These are phyloP conservation scores for Flaveria bidentis DNA, from an alignment of 129 eudicot genomes.

Conservation along the genomic window DNA sequence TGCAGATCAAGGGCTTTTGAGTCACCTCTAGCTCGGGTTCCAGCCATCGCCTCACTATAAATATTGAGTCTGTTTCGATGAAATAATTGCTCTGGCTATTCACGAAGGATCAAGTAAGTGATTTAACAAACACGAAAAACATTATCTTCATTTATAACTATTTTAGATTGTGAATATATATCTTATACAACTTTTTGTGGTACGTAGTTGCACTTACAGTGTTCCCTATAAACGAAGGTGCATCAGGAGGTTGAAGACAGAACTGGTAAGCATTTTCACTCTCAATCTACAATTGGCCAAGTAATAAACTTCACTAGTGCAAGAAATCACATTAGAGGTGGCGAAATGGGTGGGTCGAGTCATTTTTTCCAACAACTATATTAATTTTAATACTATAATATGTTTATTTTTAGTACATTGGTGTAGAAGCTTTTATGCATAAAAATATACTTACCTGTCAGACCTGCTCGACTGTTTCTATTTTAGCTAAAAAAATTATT, in stretches of 20 bases:
- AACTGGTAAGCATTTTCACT: slow-evolving; percentile 88
- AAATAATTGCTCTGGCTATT: slow-evolving; percentile 95
- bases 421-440: background rate
- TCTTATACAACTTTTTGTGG: slow-evolving; percentile 1
- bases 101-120: slow-evolving; percentile 43
- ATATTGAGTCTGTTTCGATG: slow-evolving; percentile 64
- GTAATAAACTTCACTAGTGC: slow-evolving; percentile 2
- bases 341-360: background rate
- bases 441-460: background rate
- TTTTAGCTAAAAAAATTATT: background rate
- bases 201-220: slow-evolving; percentile 62
- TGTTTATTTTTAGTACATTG: background rate
- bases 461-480: background rate
- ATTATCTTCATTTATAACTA: slow-evolving; percentile 13
- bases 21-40: slow-evolving; percentile 91
- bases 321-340: background rate
- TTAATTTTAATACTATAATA: background rate
- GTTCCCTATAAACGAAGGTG: slow-evolving; percentile 96
- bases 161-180: background rate
- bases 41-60: slow-evolving; percentile 96
- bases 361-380: background rate
- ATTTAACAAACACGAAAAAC: slow-evolving; percentile 32
- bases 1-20: slow-evolving; percentile 70
- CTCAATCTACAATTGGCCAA: slow-evolving; percentile 54
- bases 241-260: slow-evolving; percentile 94